These are phyloP conservation scores for Trichosporon sp. DNA, from an alignment of 1,284 basidiomycete genomes.

Conservation along the genomic window DNA sequence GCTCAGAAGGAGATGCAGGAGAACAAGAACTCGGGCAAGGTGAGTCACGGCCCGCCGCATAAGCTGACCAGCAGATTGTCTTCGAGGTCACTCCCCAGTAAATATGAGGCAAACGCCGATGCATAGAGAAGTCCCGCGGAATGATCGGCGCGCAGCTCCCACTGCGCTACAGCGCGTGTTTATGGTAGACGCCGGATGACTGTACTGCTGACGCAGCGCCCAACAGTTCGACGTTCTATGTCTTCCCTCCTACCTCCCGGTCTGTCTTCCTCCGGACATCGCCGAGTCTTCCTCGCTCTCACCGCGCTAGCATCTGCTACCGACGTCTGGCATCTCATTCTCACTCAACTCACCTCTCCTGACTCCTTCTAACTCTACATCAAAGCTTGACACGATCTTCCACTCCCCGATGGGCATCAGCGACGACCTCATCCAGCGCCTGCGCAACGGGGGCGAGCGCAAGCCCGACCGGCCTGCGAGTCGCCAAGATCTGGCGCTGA, in stretches of 20 bases:
- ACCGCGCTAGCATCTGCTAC: neutral
- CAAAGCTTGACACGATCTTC: neutral
- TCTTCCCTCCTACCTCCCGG: neutral
- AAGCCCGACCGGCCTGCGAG: neutral
- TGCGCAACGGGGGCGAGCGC: neutral
- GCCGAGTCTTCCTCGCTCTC: neutral
- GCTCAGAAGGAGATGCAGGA: constrained; percentile 84
- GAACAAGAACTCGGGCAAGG: constrained; percentile 66
- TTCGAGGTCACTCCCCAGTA: constrained; percentile 17
- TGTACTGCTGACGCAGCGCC: neutral
- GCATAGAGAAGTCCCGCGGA: neutral
- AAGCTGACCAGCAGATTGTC: constrained; percentile 18
- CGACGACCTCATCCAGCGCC: neutral
- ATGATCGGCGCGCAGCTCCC: neutral
- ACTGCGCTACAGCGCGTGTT: neutral
- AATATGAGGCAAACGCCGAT: neutral
- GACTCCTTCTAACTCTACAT: neutral
- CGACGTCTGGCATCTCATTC: neutral
- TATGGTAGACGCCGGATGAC: neutral
- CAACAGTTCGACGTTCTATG: neutral
- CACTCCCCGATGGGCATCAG: neutral
- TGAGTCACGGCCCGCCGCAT: constrained; percentile 22
- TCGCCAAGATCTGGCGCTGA: neutral
- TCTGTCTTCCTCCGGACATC: neutral
- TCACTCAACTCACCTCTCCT: neutral